Conservation (phyloP, 495 filamentous ascomycete species). For the Parmelia sp. region DNA sequence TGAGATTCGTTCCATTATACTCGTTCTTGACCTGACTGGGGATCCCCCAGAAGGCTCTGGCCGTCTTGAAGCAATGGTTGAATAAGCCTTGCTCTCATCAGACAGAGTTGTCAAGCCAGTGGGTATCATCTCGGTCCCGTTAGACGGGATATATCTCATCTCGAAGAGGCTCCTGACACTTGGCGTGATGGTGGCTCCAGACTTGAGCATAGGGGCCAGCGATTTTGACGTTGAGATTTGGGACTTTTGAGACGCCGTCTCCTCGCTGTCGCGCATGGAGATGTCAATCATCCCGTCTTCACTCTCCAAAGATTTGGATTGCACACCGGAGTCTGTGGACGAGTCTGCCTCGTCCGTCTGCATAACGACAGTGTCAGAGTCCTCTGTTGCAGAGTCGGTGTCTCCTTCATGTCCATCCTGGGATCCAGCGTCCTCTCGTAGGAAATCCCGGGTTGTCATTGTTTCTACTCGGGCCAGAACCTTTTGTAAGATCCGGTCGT, state of each 20-base stretch:
- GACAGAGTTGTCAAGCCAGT: slow-evolving; percentile 54
- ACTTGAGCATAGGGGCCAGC: slow-evolving; percentile 43
- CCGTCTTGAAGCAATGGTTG: slow-evolving; percentile 49
- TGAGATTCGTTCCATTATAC: slow-evolving; percentile 9
- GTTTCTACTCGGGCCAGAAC: slow-evolving; percentile 49
- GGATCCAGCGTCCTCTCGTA: slow-evolving; percentile 44
- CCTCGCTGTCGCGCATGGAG: slow-evolving; percentile 62
- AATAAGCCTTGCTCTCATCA: slow-evolving; percentile 49
- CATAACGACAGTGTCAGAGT: slow-evolving; percentile 65
- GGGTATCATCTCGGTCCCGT: slow-evolving; percentile 50
- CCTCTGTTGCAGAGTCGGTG: slow-evolving; percentile 43
- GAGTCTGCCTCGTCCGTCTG: slow-evolving; percentile 69
- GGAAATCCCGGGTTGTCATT: slow-evolving; percentile 57
- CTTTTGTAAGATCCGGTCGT: slow-evolving; percentile 56
- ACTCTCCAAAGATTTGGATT: slow-evolving; percentile 71
- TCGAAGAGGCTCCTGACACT: slow-evolving; percentile 64
- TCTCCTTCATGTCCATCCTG: slow-evolving; percentile 31
- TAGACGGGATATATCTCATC: slow-evolving; percentile 49
- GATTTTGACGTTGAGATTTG: slow-evolving; percentile 24
- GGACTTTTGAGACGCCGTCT: slow-evolving; percentile 28
- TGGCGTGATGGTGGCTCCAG: slow-evolving; percentile 43
- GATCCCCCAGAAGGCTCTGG: background rate
- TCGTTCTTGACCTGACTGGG: slow-evolving; percentile 6
- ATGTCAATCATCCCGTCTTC: slow-evolving; percentile 91
- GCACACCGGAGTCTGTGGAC: slow-evolving; percentile 60